Evolutionary conservation across 257 asterid species (phyloP).

Genomic region (Anisodus tanguticus): DNA sequence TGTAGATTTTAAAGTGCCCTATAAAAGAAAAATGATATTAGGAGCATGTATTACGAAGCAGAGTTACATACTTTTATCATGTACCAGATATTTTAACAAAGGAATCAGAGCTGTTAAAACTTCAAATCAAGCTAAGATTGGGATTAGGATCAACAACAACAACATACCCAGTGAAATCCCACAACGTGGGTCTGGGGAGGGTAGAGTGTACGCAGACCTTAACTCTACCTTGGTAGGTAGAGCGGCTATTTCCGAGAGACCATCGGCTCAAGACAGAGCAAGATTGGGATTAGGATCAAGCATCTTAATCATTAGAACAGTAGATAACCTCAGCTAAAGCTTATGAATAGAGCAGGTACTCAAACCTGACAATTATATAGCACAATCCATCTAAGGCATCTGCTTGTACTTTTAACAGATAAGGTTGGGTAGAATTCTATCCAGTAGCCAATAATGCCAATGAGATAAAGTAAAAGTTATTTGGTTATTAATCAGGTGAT

Average conservation of each 20-base stretch:
- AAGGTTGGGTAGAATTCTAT: not conserved
- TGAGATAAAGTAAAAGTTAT: not conserved
- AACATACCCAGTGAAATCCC: too few relatives aligned
- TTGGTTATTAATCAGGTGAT: not conserved
- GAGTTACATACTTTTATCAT: not conserved
- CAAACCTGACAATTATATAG: not conserved
- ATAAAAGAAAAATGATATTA: constrained; percentile 31
- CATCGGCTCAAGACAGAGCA: too few relatives aligned
- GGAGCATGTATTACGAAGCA: constrained; percentile 23
- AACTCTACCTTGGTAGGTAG: too few relatives aligned
- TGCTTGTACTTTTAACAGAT: not conserved
- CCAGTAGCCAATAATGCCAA: not conserved
- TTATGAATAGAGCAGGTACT: not conserved
- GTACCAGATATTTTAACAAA: constrained; percentile 18
- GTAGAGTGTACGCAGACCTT: too few relatives aligned
- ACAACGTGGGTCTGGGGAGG: too few relatives aligned
- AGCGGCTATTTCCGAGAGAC: too few relatives aligned
- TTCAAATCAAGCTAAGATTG: not conserved
- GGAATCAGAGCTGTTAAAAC: constrained; percentile 24
- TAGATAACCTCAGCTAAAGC: not conserved
- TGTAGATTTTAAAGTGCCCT: constrained; percentile 80
- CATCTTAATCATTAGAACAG: not conserved
- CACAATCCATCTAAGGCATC: not conserved
- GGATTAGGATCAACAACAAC: too few relatives aligned
- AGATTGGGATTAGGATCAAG: not conserved